These are phyloP conservation scores for Plasmodium gonderi DNA, from an alignment of 169 alveolate genomes.

Conservation along the genomic window DNA sequence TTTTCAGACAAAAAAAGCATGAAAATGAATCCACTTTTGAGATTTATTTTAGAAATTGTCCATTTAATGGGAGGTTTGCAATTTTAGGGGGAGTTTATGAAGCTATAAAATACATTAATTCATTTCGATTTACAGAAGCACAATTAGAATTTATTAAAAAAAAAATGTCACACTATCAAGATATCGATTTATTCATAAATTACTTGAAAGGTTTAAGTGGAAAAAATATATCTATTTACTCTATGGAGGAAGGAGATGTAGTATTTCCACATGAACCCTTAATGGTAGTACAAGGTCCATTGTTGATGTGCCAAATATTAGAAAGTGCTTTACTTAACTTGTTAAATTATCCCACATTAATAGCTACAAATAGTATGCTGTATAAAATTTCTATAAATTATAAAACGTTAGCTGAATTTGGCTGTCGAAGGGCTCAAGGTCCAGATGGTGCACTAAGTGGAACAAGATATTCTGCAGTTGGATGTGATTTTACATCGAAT, in stretches of 20 bases:
- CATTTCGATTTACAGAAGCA: conserved; percentile 84
- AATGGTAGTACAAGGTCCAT: conserved; percentile 91
- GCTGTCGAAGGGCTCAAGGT: conserved; percentile 92
- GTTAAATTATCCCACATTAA: conserved; percentile 88
- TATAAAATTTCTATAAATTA: conserved; percentile 56
- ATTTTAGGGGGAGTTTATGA: conserved; percentile 89
- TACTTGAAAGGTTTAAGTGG: conserved; percentile 32
- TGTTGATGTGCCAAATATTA: conserved; percentile 86
- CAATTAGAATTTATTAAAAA: conserved; percentile 84
- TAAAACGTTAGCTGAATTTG: conserved; percentile 89
- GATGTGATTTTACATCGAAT: conserved; percentile 66
- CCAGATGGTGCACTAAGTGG: conserved; percentile 95
- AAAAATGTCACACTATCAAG: conserved; percentile 49
- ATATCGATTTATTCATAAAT: conserved; percentile 28
- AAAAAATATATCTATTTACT: neutral
- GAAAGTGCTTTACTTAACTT: conserved; percentile 91
- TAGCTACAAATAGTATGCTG: conserved; percentile 87
- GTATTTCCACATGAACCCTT: conserved; percentile 91
- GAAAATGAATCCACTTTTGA: conserved; percentile 88
- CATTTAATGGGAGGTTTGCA: conserved; percentile 90
- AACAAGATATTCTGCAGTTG: conserved; percentile 86
- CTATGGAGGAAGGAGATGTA: conserved; percentile 86
- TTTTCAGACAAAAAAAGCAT: conserved; percentile 78
- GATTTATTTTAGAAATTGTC: conserved; percentile 89
- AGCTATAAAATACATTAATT: conserved; percentile 80